Percentiles rank a stretch among this genome's conserved stretches.
Conservation (phyloP, 345 rosid genomes). For the Corchorus olitorius region DNA sequence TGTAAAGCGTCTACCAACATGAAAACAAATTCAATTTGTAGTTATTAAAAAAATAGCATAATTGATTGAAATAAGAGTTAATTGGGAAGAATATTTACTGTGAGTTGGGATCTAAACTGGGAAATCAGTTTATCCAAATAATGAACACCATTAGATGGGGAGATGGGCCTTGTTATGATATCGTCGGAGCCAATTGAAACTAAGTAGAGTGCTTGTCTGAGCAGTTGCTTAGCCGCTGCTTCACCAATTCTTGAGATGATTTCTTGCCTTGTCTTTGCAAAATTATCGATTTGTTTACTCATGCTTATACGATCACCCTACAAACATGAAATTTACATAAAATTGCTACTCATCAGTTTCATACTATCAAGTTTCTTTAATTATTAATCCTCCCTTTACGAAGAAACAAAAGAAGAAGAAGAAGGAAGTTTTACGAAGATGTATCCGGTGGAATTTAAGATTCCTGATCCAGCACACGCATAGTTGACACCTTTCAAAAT, state of each 20-base stretch:
- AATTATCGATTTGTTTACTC: conserved; percentile 47
- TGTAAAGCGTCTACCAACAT: conserved; percentile 14
- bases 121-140: not conserved
- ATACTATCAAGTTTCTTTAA: too few species aligned
- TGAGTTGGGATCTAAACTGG: conserved; percentile 17
- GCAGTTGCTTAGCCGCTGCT: conserved; percentile 38
- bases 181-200: conserved; percentile 18
- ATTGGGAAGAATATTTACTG: conserved; percentile 6
- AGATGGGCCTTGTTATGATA: not conserved
- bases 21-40: not conserved
- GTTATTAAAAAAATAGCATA: not conserved
- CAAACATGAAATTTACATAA: not conserved
- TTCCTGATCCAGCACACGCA: conserved; percentile 17
- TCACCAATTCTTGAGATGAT: conserved; percentile 36
- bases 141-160: not conserved
- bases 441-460: not conserved
- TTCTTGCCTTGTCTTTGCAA: conserved; percentile 39
- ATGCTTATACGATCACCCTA: conserved; percentile 61
- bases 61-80: not conserved
- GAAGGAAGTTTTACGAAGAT: not conserved
- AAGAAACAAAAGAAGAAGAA: not conserved
- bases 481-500: conserved; percentile 13
- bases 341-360: not conserved
- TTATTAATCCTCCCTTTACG: too few species aligned
- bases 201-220: conserved; percentile 20